Evolutionary conservation across 2,329 filamentous ascomycete species (phyloP).

Genomic region (Ustulina deusta): DNA sequence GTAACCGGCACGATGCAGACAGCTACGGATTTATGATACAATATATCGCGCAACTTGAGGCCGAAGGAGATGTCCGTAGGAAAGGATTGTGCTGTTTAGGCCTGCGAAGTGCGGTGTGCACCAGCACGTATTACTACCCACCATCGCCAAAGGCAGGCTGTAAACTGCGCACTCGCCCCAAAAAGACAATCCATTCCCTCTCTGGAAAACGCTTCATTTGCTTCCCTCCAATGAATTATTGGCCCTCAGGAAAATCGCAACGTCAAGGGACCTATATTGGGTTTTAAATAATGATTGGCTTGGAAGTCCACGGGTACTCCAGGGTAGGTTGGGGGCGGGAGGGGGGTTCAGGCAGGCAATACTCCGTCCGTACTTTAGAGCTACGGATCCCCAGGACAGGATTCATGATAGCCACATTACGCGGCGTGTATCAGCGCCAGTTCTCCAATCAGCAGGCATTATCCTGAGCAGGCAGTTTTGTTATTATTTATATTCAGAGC

Average conservation of each 20-base stretch:
- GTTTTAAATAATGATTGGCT: background rate
- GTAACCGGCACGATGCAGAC: background rate
- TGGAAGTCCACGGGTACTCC: background rate
- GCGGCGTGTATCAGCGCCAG: background rate
- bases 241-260: background rate
- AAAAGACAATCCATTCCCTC: background rate
- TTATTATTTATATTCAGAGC: background rate
- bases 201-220: background rate
- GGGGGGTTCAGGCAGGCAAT: constrained; percentile 9
- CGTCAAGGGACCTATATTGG: background rate
- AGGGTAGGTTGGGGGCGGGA: background rate
- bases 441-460: background rate
- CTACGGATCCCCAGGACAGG: constrained; percentile 13
- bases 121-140: background rate
- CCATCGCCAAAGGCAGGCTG: background rate
- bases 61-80: constrained; percentile 12
- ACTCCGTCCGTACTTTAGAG: background rate
- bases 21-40: background rate
- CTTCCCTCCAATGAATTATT: background rate
- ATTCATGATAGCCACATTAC: background rate
- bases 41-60: background rate
- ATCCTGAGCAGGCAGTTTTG: background rate
- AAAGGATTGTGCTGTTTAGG: constrained; percentile 1
- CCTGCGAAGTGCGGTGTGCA: background rate
- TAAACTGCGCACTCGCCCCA: background rate